Base-by-base conservation (phyloP, 2,329 filamentous ascomycete species). In the Blastomyces parvus region DNA sequence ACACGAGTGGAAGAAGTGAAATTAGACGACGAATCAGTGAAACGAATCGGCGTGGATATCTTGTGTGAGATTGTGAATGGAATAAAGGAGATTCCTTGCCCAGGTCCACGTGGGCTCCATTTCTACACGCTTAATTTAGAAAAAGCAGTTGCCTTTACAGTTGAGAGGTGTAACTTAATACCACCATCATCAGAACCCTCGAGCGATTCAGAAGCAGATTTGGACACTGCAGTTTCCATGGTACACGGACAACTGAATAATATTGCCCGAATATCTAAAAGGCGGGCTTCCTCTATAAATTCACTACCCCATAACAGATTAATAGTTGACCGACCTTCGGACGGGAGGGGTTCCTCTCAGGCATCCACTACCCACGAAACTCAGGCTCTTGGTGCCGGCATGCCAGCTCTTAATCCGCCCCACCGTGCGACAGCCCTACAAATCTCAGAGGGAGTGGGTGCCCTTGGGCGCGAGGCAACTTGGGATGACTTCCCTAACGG, bases 401-500 rank as follows among this genome's bases (percentile, higher is more conserved):
- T 92, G n/a, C 90, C 86, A 0, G 68, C 85, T 69, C 62, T 78
- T 66, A 72, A 83, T 62, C 82, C 93, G 70, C 92, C 93, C 73
- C 86, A 85, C 25, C 85, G 92, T 61, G 88, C 88, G 63, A 93
- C 92, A 74, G 94, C 91, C 0, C 83, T 97, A 11, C 91, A 92
- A 36, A 97, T 97, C 64, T 96, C 92, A 0, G 93, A 97, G 78
- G 93, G 94, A 6, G 89, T 96, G 71, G 94, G 93, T 30, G 84
- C 89, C 3, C 81, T 97, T 7, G 94, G 93, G 13, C 84, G 94
- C 59, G 93, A 97, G 80, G 94, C 94, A 42, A 99, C 94, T 0
- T 99, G 94, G 94, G 94, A 99, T 71, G 94, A 99, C 70, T 99
- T 91, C 75, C 93, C 93, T 66, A 97, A 97, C 79, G 94, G 93